Base-by-base conservation (phyloP, 2,329 filamentous ascomycete genomes). In the Exophiala mesophila region DNA sequence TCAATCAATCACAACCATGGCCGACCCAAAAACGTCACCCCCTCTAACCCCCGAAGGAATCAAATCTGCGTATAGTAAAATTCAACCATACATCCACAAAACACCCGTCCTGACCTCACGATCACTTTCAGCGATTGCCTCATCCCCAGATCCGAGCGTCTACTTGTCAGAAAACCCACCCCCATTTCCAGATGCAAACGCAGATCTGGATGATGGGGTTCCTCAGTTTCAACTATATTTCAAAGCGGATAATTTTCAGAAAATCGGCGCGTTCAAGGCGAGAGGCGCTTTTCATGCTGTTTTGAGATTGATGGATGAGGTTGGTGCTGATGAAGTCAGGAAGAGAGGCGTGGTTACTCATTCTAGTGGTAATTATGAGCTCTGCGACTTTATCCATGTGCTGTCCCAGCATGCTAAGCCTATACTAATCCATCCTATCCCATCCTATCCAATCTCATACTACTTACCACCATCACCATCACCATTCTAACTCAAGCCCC, bases 201-300 rank as follows among this genome's bases (percentile, higher is more conserved):
- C 63, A 32, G 64, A 68, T 51, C 81, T 74, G 68, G 71, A 75
- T 54, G 34, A 20, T 9, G 21, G 26, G 20, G 23, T 32, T 1
- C 88, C 88, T 0, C 77, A 68, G 36, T 68, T 95, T 28, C 73
- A 79, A 9, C 72, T 97, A 39, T 92, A 86, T 71, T 94, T 97
- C 77, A 97, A 97, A 70, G 94, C 88, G 64, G 90, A 97, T 71
- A 96, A 96, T 64, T 71, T 87, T 45, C 92, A 97, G 70, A 80
- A 81, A 41, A 80, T 94, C 41, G 92, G 90, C 38, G 90, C 90
- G 1, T 97, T 97, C 72, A 97, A 97, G 68, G 84, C 81, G 12
- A 73, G 90, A 5, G 92, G 90, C 4, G 90, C 89, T 0, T 96
- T 95, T 56, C 87, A 96, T 64, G 88, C 89, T 1, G 61, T 95